These are phyloP conservation scores for Phytomonas sp. DNA, from an alignment of 208 protist species.

Conservation along the genomic window DNA sequence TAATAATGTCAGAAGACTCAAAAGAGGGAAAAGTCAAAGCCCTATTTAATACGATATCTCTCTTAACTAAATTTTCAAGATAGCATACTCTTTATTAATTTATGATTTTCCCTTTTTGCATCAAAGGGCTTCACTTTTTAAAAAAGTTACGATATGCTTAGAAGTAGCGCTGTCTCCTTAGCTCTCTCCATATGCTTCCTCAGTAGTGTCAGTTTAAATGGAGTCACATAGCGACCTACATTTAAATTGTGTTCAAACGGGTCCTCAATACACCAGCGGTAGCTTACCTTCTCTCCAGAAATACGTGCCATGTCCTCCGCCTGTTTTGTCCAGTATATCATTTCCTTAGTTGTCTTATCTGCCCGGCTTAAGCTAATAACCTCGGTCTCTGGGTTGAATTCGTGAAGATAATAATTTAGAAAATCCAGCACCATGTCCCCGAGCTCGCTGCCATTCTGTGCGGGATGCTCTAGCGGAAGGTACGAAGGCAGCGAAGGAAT, in stretches of 20 bases:
- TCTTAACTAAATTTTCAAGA: background rate
- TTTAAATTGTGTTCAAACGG: conserved; percentile 86
- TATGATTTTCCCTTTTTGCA: background rate
- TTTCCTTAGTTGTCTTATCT: conserved; percentile 41
- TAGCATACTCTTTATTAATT: background rate
- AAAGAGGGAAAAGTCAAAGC: background rate
- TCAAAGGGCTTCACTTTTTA: background rate
- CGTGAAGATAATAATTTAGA: conserved; percentile 60
- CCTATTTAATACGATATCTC: background rate
- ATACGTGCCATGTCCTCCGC: conserved; percentile 72
- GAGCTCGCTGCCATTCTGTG: conserved; percentile 24
- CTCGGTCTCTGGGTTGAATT: conserved; percentile 53
- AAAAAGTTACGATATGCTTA: conserved; percentile 9
- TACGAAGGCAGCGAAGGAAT: conserved; percentile 25
- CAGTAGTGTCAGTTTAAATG: conserved; percentile 75
- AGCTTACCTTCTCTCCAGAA: conserved; percentile 67
- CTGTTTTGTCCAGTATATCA: conserved; percentile 69
- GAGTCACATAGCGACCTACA: conserved; percentile 79
- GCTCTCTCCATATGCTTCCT: conserved; percentile 62
- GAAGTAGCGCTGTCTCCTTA: conserved; percentile 46
- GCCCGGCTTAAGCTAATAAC: conserved; percentile 62
- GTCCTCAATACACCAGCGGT: conserved; percentile 88
- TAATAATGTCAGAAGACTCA: background rate
- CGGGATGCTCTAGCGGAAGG: conserved; percentile 16
- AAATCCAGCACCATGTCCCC: conserved; percentile 71